A percentile compares a stretch with the other conserved stretches of the same genome.
phyloP scores from a whole-genome alignment of 202 grass and related monocot species.

The Sporobolus alterniflorus region DNA sequence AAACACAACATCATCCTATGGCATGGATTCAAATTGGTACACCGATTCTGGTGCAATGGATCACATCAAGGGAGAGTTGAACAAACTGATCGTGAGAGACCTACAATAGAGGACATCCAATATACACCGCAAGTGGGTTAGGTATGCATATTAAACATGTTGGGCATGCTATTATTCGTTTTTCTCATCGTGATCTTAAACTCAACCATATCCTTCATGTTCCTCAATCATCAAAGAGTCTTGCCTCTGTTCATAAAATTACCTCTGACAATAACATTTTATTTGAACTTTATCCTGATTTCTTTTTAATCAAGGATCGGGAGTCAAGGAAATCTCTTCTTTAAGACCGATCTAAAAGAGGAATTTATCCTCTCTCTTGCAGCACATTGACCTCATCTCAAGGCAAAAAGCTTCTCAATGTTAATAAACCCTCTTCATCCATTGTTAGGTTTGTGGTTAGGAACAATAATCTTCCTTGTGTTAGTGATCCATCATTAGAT shows the following conservation, averaged over 20 bases:
- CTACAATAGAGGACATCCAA: neutral
- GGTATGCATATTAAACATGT: neutral
- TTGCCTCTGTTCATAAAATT: neutral
- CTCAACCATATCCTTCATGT: neutral
- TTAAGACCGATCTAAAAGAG: no score
- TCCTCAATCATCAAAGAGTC: neutral
- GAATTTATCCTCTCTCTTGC: no score
- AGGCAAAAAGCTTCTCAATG: no score
- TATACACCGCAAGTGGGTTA: neutral
- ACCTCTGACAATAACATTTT: neutral
- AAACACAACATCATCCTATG: no score
- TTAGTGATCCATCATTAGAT: no score
- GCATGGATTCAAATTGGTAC: neutral
- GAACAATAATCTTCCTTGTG: no score
- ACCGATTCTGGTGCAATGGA: neutral
- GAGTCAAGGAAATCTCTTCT: neutral
- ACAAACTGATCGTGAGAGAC: neutral
- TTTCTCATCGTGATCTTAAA: neutral
- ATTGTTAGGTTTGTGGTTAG: no score
- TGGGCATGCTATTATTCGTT: neutral
- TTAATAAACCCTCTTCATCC: no score
- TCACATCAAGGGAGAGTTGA: neutral
- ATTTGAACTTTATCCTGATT: neutral
- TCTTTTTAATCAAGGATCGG: neutral
- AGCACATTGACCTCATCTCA: no score